These are phyloP conservation scores for Salix exigua DNA, from an alignment of 345 rosid species.

Conservation along the genomic window DNA sequence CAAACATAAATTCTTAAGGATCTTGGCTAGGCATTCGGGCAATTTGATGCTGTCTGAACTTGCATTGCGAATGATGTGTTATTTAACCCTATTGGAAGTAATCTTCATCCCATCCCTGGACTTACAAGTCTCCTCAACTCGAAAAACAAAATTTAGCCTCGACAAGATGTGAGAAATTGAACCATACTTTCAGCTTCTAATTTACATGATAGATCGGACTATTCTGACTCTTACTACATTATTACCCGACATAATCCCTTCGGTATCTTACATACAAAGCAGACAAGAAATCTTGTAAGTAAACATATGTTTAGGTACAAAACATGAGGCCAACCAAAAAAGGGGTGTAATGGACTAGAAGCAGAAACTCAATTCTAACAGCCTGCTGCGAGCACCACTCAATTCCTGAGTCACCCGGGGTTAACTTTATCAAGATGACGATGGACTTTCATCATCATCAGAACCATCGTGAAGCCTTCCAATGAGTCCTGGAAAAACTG, in stretches of 20 bases:
- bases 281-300: slow-evolving; percentile 4
- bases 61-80: no score
- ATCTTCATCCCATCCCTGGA: no score
- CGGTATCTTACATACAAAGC: slow-evolving; percentile 9
- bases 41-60: no score
- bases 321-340: neutral
- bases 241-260: neutral
- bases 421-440: neutral
- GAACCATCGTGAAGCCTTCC: slow-evolving; percentile 36
- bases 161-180: no score
- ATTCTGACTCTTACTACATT: neutral
- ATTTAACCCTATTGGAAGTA: no score
- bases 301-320: neutral
- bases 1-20: no score
- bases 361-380: neutral
- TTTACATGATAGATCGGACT: slow-evolving; percentile 1
- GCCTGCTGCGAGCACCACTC: neutral
- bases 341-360: neutral
- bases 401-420: neutral
- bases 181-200: neutral
- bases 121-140: no score
- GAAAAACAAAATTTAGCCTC: no score
- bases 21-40: no score
- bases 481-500: slow-evolving; percentile 46
- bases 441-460: slow-evolving; percentile 38